Percentiles rank a stretch among this genome's conserved stretches.
These are phyloP conservation scores for Oenanthe javanica DNA, from an alignment of 140 eudicot genomes.

Conservation along the genomic window DNA sequence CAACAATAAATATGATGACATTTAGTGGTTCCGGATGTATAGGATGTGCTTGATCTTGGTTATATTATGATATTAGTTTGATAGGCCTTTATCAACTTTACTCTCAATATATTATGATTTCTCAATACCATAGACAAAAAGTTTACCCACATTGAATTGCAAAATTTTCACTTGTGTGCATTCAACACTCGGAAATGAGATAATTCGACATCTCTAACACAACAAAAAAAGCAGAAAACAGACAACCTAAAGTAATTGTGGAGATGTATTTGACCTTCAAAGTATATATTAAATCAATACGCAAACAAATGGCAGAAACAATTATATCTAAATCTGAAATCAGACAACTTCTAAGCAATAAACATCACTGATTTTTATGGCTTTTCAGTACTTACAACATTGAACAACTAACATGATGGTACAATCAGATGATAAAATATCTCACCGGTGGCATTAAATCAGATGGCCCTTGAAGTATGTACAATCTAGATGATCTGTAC, in stretches of 20 bases:
- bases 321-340: neutral
- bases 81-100: neutral
- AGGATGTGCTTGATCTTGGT: neutral
- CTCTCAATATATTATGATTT: no score
- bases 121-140: no score
- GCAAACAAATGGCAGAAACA: slow-evolving; percentile 1
- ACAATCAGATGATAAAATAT: slow-evolving; percentile 4
- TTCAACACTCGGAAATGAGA: neutral
- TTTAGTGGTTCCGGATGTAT: neutral
- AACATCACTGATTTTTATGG: neutral
- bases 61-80: no score
- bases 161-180: neutral
- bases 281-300: neutral
- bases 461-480: slow-evolving; percentile 90
- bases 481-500: slow-evolving; percentile 79
- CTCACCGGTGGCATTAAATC: slow-evolving; percentile 92
- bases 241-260: neutral
- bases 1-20: neutral
- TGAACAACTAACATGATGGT: neutral
- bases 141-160: no score
- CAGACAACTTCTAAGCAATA: neutral
- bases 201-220: neutral
- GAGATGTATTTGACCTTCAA: neutral
- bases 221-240: neutral
- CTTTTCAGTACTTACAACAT: neutral